Base-by-base conservation (phyloP, 2,329 filamentous ascomycete genomes). In the Colletotrichum cereale region DNA sequence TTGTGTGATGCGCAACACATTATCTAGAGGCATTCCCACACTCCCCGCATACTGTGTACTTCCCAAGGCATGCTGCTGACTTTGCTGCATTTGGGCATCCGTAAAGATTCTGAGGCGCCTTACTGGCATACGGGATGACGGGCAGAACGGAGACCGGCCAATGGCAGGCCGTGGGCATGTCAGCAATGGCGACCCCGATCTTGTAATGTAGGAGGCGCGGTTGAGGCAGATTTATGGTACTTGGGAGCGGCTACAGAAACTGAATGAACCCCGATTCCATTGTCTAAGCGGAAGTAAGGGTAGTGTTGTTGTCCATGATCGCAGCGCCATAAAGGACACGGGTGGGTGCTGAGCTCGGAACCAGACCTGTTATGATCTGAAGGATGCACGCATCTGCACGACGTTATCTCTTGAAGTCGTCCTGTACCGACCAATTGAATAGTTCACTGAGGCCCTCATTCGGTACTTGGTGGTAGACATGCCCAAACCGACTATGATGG, bases 181-280 rank as follows among this genome's bases (percentile, higher is more conserved):
- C 62, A 69, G 62, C 62, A 60, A 42, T 26, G 52, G 38, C n/a
- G 29, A 38, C 44, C 40, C 26, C 38, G 60, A 48, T 50, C n/a
- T 34, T 62, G 31, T 10, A 14, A 38, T 53, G 18, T 8, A 48
- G 4, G 47, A 38, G 62, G 47, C 67, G 55, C 53, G 55, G 47
- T 26, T 31, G 31, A 53, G 62, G 55, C 36, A 16, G 24, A 26
- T 48, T 58, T 63, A 53, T 61, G 67, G 44, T 10, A 60, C 44
- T 50, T 69, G 66, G 66, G 36, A 60, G 62, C 53, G 63, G 53
- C n/a, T 53, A 52, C 58, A 58, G 48, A 38, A 53, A 18, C 38
- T 12, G 34, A 34, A 8, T 12, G n/a, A 50, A 47, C 31, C 29
- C 57, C 38, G 47, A 34, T 38, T n/a, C 29, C 38, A n/a, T 58